These are phyloP conservation scores for Leishmania mexicana DNA, from an alignment of 208 protist species.

Conservation along the genomic window DNA sequence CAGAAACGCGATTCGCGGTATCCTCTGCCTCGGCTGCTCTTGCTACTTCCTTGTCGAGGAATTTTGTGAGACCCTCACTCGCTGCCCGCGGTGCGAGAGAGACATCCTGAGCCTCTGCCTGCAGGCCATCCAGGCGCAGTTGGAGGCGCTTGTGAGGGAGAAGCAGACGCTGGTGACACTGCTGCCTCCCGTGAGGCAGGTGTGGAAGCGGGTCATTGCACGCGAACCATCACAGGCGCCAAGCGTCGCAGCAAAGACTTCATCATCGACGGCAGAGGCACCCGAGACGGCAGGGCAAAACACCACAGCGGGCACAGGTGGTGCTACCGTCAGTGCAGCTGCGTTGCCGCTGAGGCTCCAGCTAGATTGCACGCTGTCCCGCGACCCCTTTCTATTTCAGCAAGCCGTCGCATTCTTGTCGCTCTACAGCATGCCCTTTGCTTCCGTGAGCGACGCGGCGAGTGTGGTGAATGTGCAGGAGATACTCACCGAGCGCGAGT, in stretches of 20 bases:
- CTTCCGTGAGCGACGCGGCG: slow-evolving; percentile 60
- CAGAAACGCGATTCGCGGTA: slow-evolving; percentile 42
- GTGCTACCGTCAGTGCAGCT: background rate
- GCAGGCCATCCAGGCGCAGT: slow-evolving; percentile 22
- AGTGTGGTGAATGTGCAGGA: slow-evolving; percentile 72
- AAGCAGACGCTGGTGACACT: slow-evolving; percentile 23
- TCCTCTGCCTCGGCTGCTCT: slow-evolving; percentile 67
- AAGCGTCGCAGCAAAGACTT: background rate
- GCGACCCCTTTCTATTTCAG: slow-evolving; percentile 87
- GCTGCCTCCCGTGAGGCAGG: slow-evolving; percentile 17
- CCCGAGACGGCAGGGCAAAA: background rate
- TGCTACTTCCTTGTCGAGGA: slow-evolving; percentile 71
- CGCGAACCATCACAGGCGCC: background rate
- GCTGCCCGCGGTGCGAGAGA: slow-evolving; percentile 63
- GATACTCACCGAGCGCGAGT: slow-evolving; percentile 83
- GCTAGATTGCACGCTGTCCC: slow-evolving; percentile 51
- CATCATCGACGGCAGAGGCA: background rate
- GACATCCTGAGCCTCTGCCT: slow-evolving; percentile 47
- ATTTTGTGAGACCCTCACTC: slow-evolving; percentile 45
- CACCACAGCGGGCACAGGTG: background rate
- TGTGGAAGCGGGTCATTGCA: slow-evolving; percentile 15
- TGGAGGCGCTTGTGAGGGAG: slow-evolving; percentile 14
- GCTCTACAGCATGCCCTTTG: slow-evolving; percentile 67
- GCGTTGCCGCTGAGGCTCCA: background rate
- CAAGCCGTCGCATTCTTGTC: slow-evolving; percentile 81